Percentiles rank a stretch among this genome's conserved stretches.
Evolutionary conservation across 148 eudicot genomes (phyloP).

Genomic region (Rheum nobile): DNA sequence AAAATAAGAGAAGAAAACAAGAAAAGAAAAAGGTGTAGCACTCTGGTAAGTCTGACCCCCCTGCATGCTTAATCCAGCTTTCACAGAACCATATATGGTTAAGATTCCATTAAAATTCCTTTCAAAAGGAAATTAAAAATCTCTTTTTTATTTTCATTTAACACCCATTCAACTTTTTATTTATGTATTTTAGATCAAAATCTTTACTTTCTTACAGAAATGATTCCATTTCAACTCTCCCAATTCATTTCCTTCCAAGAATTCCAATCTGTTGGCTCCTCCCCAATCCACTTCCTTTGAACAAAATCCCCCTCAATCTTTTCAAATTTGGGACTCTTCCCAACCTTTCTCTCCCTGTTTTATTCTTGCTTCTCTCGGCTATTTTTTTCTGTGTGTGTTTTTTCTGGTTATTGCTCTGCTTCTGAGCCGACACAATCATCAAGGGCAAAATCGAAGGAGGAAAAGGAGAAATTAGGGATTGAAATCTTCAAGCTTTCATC

Average conservation of each 20-base stretch:
- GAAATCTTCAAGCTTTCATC: not conserved
- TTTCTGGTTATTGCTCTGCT: not conserved
- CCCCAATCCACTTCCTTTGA: not conserved
- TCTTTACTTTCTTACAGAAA: conserved; percentile 6
- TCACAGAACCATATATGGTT: conserved; percentile 6
- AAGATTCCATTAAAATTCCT: conserved; percentile 1
- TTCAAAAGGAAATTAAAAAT: not conserved
- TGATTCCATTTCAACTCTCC: not conserved
- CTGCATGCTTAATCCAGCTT: conserved; percentile 8
- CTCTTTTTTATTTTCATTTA: not conserved
- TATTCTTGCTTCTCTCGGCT: not conserved
- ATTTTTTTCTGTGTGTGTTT: not conserved
- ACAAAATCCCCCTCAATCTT: not conserved
- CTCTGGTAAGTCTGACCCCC: conserved; percentile 6
- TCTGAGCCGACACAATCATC: not conserved
- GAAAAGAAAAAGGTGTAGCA: not conserved
- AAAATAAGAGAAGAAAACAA: not conserved
- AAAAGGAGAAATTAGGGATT: not conserved
- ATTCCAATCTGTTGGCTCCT: conserved; percentile 2
- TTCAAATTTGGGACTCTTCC: not conserved
- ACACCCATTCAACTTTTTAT: not conserved
- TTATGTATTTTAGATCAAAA: not conserved
- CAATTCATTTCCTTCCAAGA: conserved; percentile 5
- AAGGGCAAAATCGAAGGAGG: not conserved
- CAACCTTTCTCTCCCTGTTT: not conserved